Base-by-base conservation (phyloP, 768 basidiomycete genomes). In the Boletus sp. region DNA sequence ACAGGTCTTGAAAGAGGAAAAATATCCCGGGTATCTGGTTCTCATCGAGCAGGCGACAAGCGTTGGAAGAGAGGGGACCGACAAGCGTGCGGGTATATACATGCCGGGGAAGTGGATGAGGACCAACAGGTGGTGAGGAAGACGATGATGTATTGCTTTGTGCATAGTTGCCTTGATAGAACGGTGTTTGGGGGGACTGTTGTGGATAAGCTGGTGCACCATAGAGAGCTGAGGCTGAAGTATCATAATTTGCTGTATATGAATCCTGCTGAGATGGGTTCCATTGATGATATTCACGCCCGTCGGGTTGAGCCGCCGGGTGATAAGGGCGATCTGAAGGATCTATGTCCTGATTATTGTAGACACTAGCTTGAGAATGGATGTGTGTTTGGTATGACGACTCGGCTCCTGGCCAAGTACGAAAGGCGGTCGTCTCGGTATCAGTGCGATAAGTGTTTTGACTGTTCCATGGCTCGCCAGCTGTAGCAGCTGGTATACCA, bases 1-100 rank as follows among this genome's bases (percentile, higher is more conserved):
- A 94, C 51, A 98, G 75, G 75, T 97, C 95, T 70, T 94, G 93
- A 75, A 95, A 93, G 59, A 97, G 85, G 77, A 97, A 98, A 73
- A 93, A 98, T 60, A 97, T 88, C 7, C 94, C 95, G 50, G 83
- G 80, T 59, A 87, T 85, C 58, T 89, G 87, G 71, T 94, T 85
- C 67, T 93, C 90, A 68, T 96, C 94, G 55, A 84, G 75, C 50
- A 97, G 78, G 49, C 88, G 84, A 71, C 88, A 89, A 15, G 92
- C 94, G 68, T 92, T 91, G 32, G 92, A 85, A 17, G 89, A 89
- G 15, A 96, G 79, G 1, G 93, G 90, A 9, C 95, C 95, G 55
- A 97, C 92, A 7, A 97, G 83, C 2, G 94, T 94, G 51, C 93
- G 83, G 11, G 91, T 91, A 72, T 91, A 94, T 6, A 84, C 78